These are phyloP conservation scores for Starmera amethionina DNA, from an alignment of 805 yeast species.

Conservation along the genomic window DNA sequence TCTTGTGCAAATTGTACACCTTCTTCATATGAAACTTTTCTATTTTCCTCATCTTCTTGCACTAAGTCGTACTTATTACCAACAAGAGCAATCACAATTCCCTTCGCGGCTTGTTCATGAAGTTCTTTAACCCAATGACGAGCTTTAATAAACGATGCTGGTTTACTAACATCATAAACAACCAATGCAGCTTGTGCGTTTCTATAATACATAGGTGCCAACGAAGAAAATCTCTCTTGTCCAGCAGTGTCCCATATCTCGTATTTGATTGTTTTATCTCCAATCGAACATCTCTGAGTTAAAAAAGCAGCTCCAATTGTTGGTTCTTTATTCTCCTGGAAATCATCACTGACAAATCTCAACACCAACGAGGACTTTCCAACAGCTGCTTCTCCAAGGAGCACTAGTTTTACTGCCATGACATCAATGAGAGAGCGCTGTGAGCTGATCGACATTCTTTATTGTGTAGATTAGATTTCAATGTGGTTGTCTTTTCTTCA, in stretches of 20 bases:
- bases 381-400: constrained; percentile 95
- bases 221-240: constrained; percentile 90
- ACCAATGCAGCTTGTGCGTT: constrained; percentile 96
- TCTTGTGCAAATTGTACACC: constrained; percentile 85
- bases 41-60: constrained; percentile 37
- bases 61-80: constrained; percentile 87
- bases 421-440: constrained; percentile 15
- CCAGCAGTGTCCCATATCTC: constrained; percentile 98
- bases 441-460: not conserved
- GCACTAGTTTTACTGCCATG: constrained; percentile 79
- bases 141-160: constrained; percentile 90
- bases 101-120: constrained; percentile 90
- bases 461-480: too few species aligned
- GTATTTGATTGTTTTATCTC: constrained; percentile 79
- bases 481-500: too few species aligned
- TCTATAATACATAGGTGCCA: constrained; percentile 96
- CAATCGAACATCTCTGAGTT: constrained; percentile 86
- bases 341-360: constrained; percentile 88
- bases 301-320: constrained; percentile 97
- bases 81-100: constrained; percentile 84
- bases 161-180: constrained; percentile 91
- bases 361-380: constrained; percentile 91
- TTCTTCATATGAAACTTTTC: constrained; percentile 80
- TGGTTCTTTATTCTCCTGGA: constrained; percentile 89
- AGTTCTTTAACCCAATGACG: constrained; percentile 97